Evolutionary conservation across 1,139 yeast species (phyloP).

Genomic region (Schwanniomyces etchellsii): DNA sequence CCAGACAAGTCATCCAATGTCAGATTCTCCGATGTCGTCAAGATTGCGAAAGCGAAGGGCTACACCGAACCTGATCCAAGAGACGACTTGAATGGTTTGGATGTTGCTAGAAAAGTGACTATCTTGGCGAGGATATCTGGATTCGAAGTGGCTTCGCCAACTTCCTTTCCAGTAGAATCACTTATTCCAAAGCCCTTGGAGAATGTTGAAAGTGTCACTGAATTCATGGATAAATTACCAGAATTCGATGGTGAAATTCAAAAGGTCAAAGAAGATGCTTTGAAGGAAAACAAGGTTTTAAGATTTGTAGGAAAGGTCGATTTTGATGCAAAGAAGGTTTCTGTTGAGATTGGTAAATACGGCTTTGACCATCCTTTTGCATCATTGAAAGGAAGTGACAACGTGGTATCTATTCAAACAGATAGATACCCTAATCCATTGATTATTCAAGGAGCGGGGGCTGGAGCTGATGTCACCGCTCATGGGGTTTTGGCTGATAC

Average conservation of each 20-base stretch:
- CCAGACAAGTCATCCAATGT: constrained; percentile 48
- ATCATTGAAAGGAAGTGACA: constrained; percentile 90
- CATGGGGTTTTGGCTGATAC: constrained; percentile 96
- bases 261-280: constrained; percentile 73
- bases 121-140: constrained; percentile 93
- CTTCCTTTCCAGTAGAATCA: constrained; percentile 93
- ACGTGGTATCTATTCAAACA: constrained; percentile 86
- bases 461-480: constrained; percentile 98
- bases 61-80: constrained; percentile 99
- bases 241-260: constrained; percentile 77
- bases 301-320: constrained; percentile 93
- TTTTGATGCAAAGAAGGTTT: constrained; percentile 56
- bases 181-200: constrained; percentile 86
- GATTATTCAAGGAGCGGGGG: constrained; percentile 98
- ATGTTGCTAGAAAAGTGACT: constrained; percentile 96
- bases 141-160: constrained; percentile 77
- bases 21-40: constrained; percentile 85
- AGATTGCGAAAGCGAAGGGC: constrained; percentile 82
- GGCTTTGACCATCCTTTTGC: constrained; percentile 93
- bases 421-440: constrained; percentile 90
- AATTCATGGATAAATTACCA: constrained; percentile 76
- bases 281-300: constrained; percentile 76
- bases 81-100: constrained; percentile 95
- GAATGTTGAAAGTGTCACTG: constrained; percentile 63
- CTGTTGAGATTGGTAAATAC: constrained; percentile 85